These are phyloP conservation scores for Artemisia tridentata DNA, from an alignment of 129 eudicot species.

Conservation along the genomic window DNA sequence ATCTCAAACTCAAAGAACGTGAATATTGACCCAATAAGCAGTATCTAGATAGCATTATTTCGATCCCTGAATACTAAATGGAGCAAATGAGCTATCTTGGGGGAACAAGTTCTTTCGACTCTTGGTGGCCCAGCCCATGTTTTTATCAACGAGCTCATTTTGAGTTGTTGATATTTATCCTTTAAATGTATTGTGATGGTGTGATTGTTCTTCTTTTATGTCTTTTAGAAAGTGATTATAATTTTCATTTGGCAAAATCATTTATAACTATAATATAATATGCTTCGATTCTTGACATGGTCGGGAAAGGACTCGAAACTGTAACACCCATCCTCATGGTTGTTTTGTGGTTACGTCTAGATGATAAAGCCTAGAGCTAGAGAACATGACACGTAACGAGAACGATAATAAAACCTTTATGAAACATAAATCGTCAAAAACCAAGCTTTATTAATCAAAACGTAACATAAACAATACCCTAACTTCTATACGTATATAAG, in stretches of 20 bases:
- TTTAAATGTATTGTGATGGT: constrained; percentile 26
- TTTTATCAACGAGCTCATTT: constrained; percentile 12
- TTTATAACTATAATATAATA: neutral
- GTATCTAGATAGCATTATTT: constrained; percentile 15
- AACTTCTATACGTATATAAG: too few relatives aligned
- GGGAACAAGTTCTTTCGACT: neutral
- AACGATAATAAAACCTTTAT: too few relatives aligned
- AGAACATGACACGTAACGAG: too few relatives aligned
- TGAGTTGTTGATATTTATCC: constrained; percentile 12
- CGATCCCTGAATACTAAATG: neutral
- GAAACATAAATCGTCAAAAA: too few relatives aligned
- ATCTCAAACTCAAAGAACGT: constrained; percentile 30
- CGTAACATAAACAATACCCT: too few relatives aligned
- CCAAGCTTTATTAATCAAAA: too few relatives aligned
- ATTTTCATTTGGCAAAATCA: constrained; percentile 1
- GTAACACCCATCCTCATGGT: too few relatives aligned
- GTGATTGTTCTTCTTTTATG: constrained; percentile 11
- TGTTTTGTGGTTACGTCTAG: too few relatives aligned
- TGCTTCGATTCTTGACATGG: constrained; percentile 1
- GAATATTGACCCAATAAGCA: constrained; percentile 38
- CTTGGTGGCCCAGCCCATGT: constrained; percentile 13
- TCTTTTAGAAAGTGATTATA: constrained; percentile 18
- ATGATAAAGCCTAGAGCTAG: too few relatives aligned
- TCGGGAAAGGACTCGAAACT: neutral
- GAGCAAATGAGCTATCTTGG: constrained; percentile 13